Conservation (phyloP, 148 eudicot genomes). For the Oxyria digyna region DNA sequence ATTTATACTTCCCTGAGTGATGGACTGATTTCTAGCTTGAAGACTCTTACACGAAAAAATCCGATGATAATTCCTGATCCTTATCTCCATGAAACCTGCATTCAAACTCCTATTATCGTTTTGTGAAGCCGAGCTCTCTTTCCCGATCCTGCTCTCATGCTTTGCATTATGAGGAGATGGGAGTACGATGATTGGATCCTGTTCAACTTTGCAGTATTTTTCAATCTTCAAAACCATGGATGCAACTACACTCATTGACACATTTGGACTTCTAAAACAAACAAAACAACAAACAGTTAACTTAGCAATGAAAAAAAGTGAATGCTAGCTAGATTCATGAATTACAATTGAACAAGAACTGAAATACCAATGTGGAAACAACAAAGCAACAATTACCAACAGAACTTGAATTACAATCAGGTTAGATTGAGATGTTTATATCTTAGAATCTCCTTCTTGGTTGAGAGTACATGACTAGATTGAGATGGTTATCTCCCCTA, state of each 20-base stretch:
- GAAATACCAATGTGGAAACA: not conserved
- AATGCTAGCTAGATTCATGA: not conserved
- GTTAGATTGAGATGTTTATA: too few relatives aligned
- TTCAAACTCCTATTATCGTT: conserved; percentile 25
- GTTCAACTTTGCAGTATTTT: conserved; percentile 63
- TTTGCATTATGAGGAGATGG: conserved; percentile 33
- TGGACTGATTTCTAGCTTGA: conserved; percentile 27
- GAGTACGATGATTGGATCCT: conserved; percentile 73
- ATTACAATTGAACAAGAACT: not conserved
- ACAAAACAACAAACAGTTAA: not conserved
- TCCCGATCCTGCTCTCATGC: conserved; percentile 28
- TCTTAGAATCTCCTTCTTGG: too few relatives aligned
- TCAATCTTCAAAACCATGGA: conserved; percentile 76
- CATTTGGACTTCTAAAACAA: conserved; percentile 23
- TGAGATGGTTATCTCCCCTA: too few relatives aligned
- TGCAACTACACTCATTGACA: conserved; percentile 43
- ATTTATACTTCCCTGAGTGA: too few relatives aligned
- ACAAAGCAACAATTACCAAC: not conserved
- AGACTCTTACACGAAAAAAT: conserved; percentile 68
- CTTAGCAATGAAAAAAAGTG: not conserved
- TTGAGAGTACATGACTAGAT: too few relatives aligned
- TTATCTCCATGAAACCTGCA: conserved; percentile 40
- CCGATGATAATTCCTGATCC: conserved; percentile 37
- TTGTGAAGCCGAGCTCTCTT: conserved; percentile 17
- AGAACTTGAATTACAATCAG: not conserved